Evolutionary conservation across 2,329 filamentous ascomycete genomes (phyloP).

Genomic region (Ilyonectria sp.): DNA sequence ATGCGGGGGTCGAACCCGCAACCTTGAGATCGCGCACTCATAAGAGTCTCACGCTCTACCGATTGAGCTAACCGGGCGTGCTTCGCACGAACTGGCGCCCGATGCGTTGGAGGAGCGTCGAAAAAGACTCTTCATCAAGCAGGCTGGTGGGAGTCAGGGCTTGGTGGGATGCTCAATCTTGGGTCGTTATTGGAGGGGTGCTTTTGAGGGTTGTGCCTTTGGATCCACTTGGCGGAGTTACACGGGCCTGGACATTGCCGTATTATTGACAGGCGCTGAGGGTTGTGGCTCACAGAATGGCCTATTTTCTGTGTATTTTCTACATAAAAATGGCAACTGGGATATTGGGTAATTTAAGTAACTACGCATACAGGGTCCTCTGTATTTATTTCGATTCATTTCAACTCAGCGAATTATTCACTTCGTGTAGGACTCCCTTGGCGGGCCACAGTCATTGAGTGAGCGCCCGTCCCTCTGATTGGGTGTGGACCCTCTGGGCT

Average conservation of each 20-base stretch:
- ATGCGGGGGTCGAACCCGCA: slow-evolving; percentile 68
- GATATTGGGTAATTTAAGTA: neutral
- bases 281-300: neutral
- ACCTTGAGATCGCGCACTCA: slow-evolving; percentile 63
- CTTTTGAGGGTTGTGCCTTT: slow-evolving; percentile 15
- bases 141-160: slow-evolving; percentile 22
- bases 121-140: neutral
- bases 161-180: slow-evolving; percentile 1
- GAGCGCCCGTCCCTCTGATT: slow-evolving; percentile 3
- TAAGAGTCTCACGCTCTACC: slow-evolving; percentile 79
- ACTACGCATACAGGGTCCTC: neutral
- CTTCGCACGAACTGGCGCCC: slow-evolving; percentile 62
- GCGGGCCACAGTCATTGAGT: neutral
- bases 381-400: neutral
- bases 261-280: neutral
- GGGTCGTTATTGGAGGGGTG: slow-evolving; percentile 17
- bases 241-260: neutral
- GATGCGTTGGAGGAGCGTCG: neutral
- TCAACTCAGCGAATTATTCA: neutral
- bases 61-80: slow-evolving; percentile 53
- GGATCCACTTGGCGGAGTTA: slow-evolving; percentile 12
- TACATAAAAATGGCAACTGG: neutral
- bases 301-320: neutral
- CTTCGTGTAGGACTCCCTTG: neutral
- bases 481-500: neutral